Evolutionary conservation across 768 basidiomycete genomes (phyloP), one percentile per base, ranked within the genome.

Genomic region (Calvatia gigantea): DNA sequence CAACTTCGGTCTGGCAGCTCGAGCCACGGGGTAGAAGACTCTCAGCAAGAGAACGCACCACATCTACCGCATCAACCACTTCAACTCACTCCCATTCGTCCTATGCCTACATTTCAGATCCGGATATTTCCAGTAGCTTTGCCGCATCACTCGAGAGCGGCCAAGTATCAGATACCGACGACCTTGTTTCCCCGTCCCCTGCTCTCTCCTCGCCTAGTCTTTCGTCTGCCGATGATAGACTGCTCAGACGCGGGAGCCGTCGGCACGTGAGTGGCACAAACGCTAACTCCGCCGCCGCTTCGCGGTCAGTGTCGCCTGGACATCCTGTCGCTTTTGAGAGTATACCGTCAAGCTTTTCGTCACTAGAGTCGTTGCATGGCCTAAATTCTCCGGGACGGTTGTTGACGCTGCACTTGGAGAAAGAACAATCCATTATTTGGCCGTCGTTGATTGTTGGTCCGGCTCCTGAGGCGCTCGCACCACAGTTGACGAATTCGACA

Each of bases 121-220:
- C 83, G 2, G 90, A 92, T 60, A 86, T 91, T 49, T 89, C 89
- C 4, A 91, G 88, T 70, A 89, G 86, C 66, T 91, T 91, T 60
- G 87, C 88, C 1, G 89, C 87, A 5, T 91, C 89, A 27, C 77
- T 91, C 3, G 90, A 89, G 64, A 87, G 86, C 60, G 84, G 75
- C 12, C 84, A 83, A 25, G 77, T 79, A 9, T 91, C 90, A 21
- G 90, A 92, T 57, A 74, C 76, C 12, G 90, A 91, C 53, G 89
- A 91, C 58, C 66, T 61, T 9, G 54, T 73, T 37, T 73, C 73
- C 9, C 65, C 81, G 2, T 85, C 87, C 9, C 80, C 87, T 0
- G 82, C 76, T 0, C 65, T 83, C 23, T 83, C 84, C 1, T 87
- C 89, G 1, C 86, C 87, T 3, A 76, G 72, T 39, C 76, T 82